phyloP scores from a whole-genome alignment of 306 rosid species.

The Ochetophila trinervis region DNA sequence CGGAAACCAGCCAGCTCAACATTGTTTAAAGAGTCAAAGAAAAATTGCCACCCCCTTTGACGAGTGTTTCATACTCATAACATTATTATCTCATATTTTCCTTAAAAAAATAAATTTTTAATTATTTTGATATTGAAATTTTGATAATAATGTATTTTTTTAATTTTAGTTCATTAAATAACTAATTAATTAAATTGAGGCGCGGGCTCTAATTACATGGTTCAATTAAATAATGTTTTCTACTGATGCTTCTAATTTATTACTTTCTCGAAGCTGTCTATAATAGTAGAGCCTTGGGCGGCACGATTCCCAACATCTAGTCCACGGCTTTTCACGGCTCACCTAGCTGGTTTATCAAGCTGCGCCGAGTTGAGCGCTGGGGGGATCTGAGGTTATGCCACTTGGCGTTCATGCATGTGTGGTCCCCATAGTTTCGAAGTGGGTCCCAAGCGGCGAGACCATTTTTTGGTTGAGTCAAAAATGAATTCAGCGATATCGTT shows the following conservation, averaged over 20 bases:
- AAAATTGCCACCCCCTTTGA: neutral
- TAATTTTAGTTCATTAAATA: neutral
- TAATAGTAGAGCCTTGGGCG: neutral
- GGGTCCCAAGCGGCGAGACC: slow-evolving; percentile 14
- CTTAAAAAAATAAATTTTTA: too few relatives aligned
- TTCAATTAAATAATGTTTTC: neutral
- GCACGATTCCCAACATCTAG: neutral
- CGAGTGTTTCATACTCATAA: neutral
- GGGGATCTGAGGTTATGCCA: neutral
- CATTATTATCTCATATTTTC: neutral
- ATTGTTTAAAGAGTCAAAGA: slow-evolving; percentile 4
- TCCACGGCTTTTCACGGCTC: slow-evolving; percentile 1
- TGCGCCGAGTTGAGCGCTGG: neutral
- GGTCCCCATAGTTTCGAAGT: neutral
- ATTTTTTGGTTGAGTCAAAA: neutral
- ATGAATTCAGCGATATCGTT: neutral
- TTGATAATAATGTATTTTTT: neutral
- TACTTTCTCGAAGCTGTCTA: slow-evolving; percentile 3
- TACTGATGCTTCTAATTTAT: neutral
- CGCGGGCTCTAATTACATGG: too few relatives aligned
- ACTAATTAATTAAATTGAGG: too few relatives aligned
- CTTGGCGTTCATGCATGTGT: slow-evolving; percentile 24
- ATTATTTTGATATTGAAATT: neutral
- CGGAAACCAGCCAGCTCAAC: slow-evolving; percentile 11
- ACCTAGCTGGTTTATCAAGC: slow-evolving; percentile 3